Evolutionary conservation across 2,329 filamentous ascomycete species (phyloP).

Genomic region (Claviceps sp.): DNA sequence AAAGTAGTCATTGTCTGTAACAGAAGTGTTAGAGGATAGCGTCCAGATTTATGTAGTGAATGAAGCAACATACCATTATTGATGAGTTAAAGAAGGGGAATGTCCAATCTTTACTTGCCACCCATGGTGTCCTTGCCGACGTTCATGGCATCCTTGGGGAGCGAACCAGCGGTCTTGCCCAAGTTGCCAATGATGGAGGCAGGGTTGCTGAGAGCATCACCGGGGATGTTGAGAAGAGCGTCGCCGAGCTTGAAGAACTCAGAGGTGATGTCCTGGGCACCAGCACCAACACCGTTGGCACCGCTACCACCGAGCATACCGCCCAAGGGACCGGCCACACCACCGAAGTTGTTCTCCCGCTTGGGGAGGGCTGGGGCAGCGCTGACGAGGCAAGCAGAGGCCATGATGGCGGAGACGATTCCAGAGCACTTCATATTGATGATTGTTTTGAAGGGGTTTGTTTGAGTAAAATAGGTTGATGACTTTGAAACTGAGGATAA

Average conservation of each 20-base stretch:
- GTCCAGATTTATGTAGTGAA: no score
- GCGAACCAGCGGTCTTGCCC: background rate
- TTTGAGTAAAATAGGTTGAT: background rate
- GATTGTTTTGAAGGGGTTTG: background rate
- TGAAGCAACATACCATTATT: background rate
- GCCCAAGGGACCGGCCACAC: background rate
- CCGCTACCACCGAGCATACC: background rate
- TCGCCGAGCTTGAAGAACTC: conserved; percentile 8
- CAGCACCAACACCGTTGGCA: background rate
- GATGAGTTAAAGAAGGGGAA: background rate
- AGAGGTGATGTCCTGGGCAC: conserved; percentile 4
- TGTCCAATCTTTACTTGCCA: background rate
- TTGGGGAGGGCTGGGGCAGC: conserved; percentile 1
- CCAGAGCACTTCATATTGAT: conserved; percentile 3
- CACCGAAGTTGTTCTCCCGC: conserved; percentile 3
- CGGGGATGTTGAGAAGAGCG: conserved; percentile 8
- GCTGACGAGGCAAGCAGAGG: conserved; percentile 1
- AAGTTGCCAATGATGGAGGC: background rate
- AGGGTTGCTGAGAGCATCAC: conserved; percentile 5
- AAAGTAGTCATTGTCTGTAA: background rate
- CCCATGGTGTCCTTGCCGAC: background rate
- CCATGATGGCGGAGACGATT: conserved; percentile 1
- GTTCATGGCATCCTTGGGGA: background rate
- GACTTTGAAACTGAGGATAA: background rate
- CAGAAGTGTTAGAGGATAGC: no score